Base-by-base conservation (phyloP, 2,329 filamentous ascomycete species). In the Clonostachys rhizophaga region DNA sequence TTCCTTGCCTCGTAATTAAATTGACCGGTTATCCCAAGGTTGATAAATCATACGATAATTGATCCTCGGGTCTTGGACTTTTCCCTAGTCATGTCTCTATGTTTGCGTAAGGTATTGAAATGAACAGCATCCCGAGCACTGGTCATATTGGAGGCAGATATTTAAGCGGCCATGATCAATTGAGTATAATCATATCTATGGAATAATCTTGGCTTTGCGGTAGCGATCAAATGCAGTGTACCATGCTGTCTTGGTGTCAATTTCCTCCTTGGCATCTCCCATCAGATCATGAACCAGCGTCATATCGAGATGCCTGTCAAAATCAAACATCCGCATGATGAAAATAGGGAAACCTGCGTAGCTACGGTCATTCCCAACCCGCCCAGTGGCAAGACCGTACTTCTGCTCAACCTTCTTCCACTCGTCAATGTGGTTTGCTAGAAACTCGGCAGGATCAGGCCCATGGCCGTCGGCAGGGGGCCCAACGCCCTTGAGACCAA, bases 401-500 rank as follows among this genome's bases (percentile, higher is more conserved):
- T 60, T 63, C 53, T 56, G 50, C 55, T 65, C 62, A 33, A 65
- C 51, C 34, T 53, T 54, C 48, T 54, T 55, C 63, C 64, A 66
- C 48, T 59, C 51, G 11, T 55, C 54, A 30, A 56, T 51, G 47
- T 64, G 58, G n/a, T 68, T 56, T 4, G 54, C 53, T 20, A 64
- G 54, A 49, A 59, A 62, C 43, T 55, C 54, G 3, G 53, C 56
- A 5, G 64, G 63, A 43, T 66, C 58, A 8, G 61, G 63, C 1
- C 58, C 62, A 30, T 53, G 54, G 8, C 58, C 58, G 4, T 55
- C 57, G 5, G 49, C 36, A 8, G 59, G 58, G 7, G 64, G 61
- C 4, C 54, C 50, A 8, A 65, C 65, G 2, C 70, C 71, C 51
- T 67, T 67, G 37, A 75, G 56, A 4, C 68, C 67, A 57, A 74